Evolutionary conservation across 2,329 filamentous ascomycete genomes (phyloP).

Genomic region (Ascochyta koolunga): DNA sequence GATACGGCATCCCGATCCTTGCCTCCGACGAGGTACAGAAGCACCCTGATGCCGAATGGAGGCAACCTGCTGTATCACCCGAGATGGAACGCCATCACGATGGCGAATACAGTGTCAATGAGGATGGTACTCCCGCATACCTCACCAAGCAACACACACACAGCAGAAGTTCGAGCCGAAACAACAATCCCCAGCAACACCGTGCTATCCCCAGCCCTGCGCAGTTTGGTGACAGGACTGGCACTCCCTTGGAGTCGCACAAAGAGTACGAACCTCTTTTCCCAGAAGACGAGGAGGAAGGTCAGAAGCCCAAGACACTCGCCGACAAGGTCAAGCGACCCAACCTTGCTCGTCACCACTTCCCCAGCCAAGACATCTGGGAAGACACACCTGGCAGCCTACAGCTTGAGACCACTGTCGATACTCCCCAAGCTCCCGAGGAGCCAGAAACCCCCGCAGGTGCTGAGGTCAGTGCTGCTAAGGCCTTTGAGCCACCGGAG

Average conservation of each 20-base stretch:
- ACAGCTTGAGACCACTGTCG: constrained; percentile 78
- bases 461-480: constrained; percentile 41
- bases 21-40: constrained; percentile 87
- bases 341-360: constrained; percentile 63
- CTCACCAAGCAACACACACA: constrained; percentile 60
- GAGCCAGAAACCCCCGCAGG: constrained; percentile 51
- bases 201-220: constrained; percentile 36
- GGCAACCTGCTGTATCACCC: constrained; percentile 84
- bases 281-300: constrained; percentile 71
- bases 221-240: constrained; percentile 57
- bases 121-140: constrained; percentile 47
- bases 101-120: constrained; percentile 58
- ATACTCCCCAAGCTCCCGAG: constrained; percentile 72
- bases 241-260: constrained; percentile 81
- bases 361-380: constrained; percentile 96
- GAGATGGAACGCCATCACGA: constrained; percentile 62
- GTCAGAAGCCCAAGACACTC: constrained; percentile 58
- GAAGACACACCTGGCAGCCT: constrained; percentile 91
- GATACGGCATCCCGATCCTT: constrained; percentile 78
- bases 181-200: constrained; percentile 65
- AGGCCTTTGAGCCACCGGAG: constrained; percentile 54
- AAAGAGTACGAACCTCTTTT: constrained; percentile 96
- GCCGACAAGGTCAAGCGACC: constrained; percentile 63
- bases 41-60: constrained; percentile 68
- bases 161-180: constrained; percentile 53